Evolutionary conservation across 1,284 basidiomycete genomes (phyloP).

Genomic region (Phylloporus gajari): DNA sequence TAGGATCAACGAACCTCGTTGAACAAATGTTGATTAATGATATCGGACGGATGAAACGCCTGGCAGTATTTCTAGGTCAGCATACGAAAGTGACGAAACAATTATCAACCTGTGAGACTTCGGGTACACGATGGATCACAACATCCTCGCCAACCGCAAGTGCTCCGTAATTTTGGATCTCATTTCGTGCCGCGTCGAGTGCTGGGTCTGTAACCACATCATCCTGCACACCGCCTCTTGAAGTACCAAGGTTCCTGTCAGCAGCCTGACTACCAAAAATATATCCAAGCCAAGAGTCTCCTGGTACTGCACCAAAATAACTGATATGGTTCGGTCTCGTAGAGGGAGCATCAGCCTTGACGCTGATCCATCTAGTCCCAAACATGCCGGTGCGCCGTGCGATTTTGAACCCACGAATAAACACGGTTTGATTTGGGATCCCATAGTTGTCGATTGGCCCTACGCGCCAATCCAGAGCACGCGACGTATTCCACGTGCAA

Average conservation of each 20-base stretch:
- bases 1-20: conserved; percentile 7
- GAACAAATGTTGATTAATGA: conserved; percentile 22
- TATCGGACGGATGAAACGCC: conserved; percentile 23
- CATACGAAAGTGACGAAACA: too few relatives aligned
- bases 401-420: conserved; percentile 28
- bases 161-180: neutral
- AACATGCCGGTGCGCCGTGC: conserved; percentile 13
- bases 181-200: neutral
- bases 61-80: conserved; percentile 6
- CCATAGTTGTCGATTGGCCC: conserved; percentile 12
- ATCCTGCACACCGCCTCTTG: conserved; percentile 1
- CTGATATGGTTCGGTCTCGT: neutral
- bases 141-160: neutral
- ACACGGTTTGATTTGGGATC: conserved; percentile 22
- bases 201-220: neutral
- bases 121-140: conserved; percentile 18
- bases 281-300: conserved; percentile 2
- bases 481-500: conserved; percentile 10
- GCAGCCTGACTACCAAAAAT: neutral
- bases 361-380: conserved; percentile 10
- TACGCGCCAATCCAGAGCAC: conserved; percentile 16
- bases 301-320: neutral
- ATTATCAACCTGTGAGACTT: neutral
- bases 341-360: conserved; percentile 17
- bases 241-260: neutral